Base-by-base conservation (phyloP, 2,329 filamentous ascomycete species). In the Fusarium drepaniforme region DNA sequence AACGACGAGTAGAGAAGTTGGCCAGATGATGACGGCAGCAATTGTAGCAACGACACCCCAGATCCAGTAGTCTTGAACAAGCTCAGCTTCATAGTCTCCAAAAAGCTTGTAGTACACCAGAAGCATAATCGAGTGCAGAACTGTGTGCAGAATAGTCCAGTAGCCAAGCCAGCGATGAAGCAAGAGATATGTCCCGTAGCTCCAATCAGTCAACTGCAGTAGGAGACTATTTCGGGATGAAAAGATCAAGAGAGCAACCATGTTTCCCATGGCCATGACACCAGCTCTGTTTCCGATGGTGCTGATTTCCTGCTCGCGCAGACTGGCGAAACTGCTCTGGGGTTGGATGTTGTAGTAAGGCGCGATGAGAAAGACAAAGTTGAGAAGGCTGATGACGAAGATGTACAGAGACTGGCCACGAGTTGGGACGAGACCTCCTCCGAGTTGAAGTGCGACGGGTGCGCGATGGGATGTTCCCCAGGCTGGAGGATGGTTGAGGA, bases 91-190 rank as follows among this genome's bases (percentile, higher is more conserved):
- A 21, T 82, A 80, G n/a, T 74, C 64, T 13, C 77, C 77, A 18
- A 74, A 74, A 0, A 67, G 28, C 21, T 72, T 40, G 66, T 81
- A 82, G 73, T 82, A 78, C 5, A 42, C 74, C 40, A 81, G 65
- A 2, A 83, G 77, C 68, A 84, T 76, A 7, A 80, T 51, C 3
- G 82, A 83, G 70, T 85, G 83, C 4, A 84, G 23, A 1, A 95
- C 92, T 9, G 94, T 95, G 85, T 96, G 94, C 86, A 94, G 95
- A 72, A 96, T 93, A 80, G 93, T 93, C 44, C 91, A 92, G 86
- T 91, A 96, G 0, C 79, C 82, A 15, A 84, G 73, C 80, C 82
- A 83, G 35, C 83, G 80, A 67, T 85, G 83, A 1, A 84, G 76
- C 2, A 84, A 73, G 1, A 85, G 74, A 44, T 79, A 84, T 0